phyloP scores from a whole-genome alignment of 2,329 filamentous ascomycete species.

The Pestalotiopsis sp. region DNA sequence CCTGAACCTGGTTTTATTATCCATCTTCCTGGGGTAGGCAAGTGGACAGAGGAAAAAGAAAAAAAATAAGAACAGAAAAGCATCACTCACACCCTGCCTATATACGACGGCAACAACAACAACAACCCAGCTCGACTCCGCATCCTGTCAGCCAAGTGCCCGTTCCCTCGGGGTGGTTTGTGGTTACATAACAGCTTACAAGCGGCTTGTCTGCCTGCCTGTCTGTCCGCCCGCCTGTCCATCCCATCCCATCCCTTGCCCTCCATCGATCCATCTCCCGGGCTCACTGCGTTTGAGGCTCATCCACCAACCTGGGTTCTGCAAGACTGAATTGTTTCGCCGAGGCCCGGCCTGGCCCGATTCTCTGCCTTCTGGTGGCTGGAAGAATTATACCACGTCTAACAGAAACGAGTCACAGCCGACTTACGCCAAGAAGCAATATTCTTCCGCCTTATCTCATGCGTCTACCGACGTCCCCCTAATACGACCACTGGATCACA shows the following conservation, averaged over 20 bases:
- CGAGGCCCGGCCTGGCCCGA: conserved; percentile 21
- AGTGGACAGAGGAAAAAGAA: no score
- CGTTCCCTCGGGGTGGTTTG: neutral
- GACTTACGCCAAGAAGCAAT: conserved; percentile 14
- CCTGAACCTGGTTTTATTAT: no score
- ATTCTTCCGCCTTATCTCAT: conserved; percentile 19
- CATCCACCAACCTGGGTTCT: conserved; percentile 8
- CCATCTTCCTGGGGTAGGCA: no score
- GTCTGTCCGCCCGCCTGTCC: no score
- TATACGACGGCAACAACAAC: neutral
- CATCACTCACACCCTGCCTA: no score
- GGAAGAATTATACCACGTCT: conserved; percentile 31
- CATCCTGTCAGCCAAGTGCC: neutral
- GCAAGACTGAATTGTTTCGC: conserved; percentile 15
- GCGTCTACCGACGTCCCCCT: neutral
- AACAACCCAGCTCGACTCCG: neutral
- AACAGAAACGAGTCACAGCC: conserved; percentile 19
- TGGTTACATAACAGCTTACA: conserved; percentile 7
- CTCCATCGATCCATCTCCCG: neutral
- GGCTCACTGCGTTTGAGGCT: conserved; percentile 14
- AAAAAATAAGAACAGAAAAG: no score
- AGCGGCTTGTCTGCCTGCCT: neutral
- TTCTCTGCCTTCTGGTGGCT: conserved; percentile 31
- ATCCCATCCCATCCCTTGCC: neutral
- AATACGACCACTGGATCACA: neutral